phyloP scores from a whole-genome alignment of 2,329 filamentous ascomycete species.

The Thyridium curvatum region DNA sequence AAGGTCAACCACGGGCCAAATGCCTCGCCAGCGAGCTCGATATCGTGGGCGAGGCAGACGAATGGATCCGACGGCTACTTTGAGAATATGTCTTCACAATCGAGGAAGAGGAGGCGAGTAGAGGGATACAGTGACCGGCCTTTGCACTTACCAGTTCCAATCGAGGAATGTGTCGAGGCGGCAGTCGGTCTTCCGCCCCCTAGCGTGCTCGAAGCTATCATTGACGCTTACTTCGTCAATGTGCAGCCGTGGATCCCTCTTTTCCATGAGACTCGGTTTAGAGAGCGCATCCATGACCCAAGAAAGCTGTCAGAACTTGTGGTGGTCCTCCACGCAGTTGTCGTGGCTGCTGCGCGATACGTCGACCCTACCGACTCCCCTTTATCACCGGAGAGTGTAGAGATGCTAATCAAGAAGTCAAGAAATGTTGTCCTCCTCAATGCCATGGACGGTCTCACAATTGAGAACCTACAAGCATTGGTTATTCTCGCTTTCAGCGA shows the following conservation, averaged over 20 bases:
- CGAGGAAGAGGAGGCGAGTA: conserved; percentile 1
- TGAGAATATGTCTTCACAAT: too few species aligned
- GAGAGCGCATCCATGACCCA: conserved; percentile 15
- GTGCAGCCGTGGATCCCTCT: conserved; percentile 30
- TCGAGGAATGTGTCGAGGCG: neutral
- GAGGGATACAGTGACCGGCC: conserved; percentile 2
- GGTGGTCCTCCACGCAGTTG: conserved; percentile 25
- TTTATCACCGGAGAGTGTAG: too few species aligned
- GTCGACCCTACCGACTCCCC: conserved; percentile 15
- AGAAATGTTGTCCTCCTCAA: conserved; percentile 17
- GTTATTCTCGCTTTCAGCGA: conserved; percentile 26
- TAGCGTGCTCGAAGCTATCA: neutral
- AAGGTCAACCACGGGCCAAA: neutral
- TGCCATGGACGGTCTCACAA: conserved; percentile 21
- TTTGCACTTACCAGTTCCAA: neutral
- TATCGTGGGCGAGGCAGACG: neutral
- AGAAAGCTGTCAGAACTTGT: conserved; percentile 15
- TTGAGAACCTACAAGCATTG: conserved; percentile 26
- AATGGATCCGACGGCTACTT: neutral
- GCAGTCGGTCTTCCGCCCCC: neutral
- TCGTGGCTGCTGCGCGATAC: conserved; percentile 14
- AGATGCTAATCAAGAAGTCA: neutral
- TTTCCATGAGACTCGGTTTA: conserved; percentile 24
- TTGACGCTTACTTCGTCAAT: conserved; percentile 11
- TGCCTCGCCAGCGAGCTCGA: conserved; percentile 1